These are phyloP conservation scores for Microsporum audouinii DNA, from an alignment of 2,329 filamentous ascomycete genomes.

Conservation along the genomic window DNA sequence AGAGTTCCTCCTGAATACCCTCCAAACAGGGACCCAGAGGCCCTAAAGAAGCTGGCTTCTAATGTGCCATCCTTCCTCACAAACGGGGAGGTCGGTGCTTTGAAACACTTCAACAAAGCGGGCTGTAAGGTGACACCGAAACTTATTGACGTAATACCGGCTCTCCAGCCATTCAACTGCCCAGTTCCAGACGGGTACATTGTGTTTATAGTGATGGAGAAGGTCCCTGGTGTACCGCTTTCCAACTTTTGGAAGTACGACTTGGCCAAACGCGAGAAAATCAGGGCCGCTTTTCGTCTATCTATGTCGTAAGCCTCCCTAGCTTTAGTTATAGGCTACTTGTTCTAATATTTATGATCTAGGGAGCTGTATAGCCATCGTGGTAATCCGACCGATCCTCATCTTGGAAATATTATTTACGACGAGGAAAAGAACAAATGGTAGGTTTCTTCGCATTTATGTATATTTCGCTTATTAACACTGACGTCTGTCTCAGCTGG, in stretches of 20 bases:
- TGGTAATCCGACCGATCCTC: background rate
- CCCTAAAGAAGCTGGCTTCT: background rate
- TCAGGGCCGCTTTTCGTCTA: conserved; percentile 7
- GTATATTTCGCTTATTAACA: background rate
- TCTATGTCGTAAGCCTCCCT: background rate
- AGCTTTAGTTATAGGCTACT: too few species aligned
- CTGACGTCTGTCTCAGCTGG: background rate
- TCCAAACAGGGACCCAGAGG: background rate
- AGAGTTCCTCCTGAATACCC: background rate
- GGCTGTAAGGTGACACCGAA: conserved; percentile 6
- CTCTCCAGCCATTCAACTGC: background rate
- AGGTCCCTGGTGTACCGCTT: conserved; percentile 7
- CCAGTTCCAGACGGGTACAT: conserved; percentile 9
- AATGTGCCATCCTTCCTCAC: background rate
- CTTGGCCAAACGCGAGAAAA: conserved; percentile 5
- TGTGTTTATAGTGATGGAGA: conserved; percentile 9
- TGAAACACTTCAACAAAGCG: background rate
- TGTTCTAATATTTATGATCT: background rate
- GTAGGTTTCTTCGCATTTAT: background rate
- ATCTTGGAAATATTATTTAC: conserved; percentile 7
- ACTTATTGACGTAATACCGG: background rate
- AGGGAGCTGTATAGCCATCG: background rate
- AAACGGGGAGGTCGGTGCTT: background rate
- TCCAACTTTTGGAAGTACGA: conserved; percentile 5
- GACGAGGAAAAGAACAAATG: conserved; percentile 8